Evolutionary conservation across 371 early-diverging fungal genomes (phyloP), one percentile per base, ranked within the genome.

Genomic region (Chytridium lagenaria): DNA sequence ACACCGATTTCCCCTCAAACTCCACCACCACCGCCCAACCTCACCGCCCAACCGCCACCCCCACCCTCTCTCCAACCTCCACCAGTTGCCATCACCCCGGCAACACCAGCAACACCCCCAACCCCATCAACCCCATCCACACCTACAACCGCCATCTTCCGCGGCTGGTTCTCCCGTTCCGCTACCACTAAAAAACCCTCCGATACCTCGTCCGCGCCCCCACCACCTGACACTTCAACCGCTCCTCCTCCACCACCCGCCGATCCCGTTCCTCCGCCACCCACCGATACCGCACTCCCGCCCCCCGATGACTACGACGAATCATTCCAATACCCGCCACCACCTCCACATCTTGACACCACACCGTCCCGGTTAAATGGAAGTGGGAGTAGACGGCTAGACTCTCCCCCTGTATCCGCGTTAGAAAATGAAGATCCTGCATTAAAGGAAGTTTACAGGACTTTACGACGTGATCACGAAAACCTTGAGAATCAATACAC

Each of bases 131-230:
- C 19, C 44, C 7, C 55, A 16, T 16, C 23, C 55, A 28, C 26
- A n/a, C n/a, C 57, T 7, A 55, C 57, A 19, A 19, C 23, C 3
- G 16, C 61, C 3, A 61, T 28, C 44, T 15, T 44, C n/a, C 66
- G 66, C 10, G 66, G 66, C 10, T 66, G 66, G 66, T 66, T 66
- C 44, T 38, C 44, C n/a, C 66, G 66, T 5, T 16, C 33, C 23
- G 33, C 26, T 3, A 28, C 19, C 7, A 5, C 44, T 3, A 37
- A 38, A 26, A 12, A 7, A 44, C 12, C 38, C 10, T 7, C 26
- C 39, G 49, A 22, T 37, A 12, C 63, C 63, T 10, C 16, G 26
- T 12, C 57, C 57, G 57, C 26, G 10, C 7, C 57, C 15, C 57
- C 57, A 15, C 57, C 57, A 7, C 26, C 57, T 5, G 10, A 22